Conservation (phyloP, 129 eudicot genomes). For the Glebionis coronaria region DNA sequence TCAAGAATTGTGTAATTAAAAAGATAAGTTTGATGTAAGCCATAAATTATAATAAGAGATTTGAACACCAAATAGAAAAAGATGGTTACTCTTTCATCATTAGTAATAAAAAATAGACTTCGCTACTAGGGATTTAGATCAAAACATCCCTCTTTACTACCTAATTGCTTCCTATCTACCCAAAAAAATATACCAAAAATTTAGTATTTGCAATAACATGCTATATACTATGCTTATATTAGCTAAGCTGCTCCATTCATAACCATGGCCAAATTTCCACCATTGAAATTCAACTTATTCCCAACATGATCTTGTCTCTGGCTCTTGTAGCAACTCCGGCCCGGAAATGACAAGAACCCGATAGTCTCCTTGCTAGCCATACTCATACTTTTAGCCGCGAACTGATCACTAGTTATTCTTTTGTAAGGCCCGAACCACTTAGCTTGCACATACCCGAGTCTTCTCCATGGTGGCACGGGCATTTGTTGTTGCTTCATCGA, state of each 20-base stretch:
- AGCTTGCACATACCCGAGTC: constrained; percentile 45
- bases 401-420: constrained; percentile 41
- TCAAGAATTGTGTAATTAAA: too few relatives aligned
- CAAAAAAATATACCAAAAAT: too few relatives aligned
- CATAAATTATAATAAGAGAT: too few relatives aligned
- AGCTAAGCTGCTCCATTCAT: constrained; percentile 21
- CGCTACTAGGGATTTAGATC: too few relatives aligned
- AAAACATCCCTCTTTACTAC: too few relatives aligned
- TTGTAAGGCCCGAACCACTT: constrained; percentile 69
- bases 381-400: neutral
- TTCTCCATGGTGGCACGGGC: constrained; percentile 71
- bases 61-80: too few relatives aligned
- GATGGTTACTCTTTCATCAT: too few relatives aligned
- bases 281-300: constrained; percentile 23
- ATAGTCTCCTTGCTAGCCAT: constrained; percentile 17
- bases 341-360: constrained; percentile 33
- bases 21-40: too few relatives aligned
- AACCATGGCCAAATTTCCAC: constrained; percentile 53
- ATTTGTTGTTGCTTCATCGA: constrained; percentile 42
- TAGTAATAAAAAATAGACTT: too few relatives aligned
- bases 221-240: neutral
- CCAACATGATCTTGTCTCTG: constrained; percentile 30
- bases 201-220: neutral
- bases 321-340: constrained; percentile 19
- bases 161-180: too few relatives aligned